Evolutionary conservation across 2,329 filamentous ascomycete species (phyloP).

Genomic region (Camptophora hylomeconis): DNA sequence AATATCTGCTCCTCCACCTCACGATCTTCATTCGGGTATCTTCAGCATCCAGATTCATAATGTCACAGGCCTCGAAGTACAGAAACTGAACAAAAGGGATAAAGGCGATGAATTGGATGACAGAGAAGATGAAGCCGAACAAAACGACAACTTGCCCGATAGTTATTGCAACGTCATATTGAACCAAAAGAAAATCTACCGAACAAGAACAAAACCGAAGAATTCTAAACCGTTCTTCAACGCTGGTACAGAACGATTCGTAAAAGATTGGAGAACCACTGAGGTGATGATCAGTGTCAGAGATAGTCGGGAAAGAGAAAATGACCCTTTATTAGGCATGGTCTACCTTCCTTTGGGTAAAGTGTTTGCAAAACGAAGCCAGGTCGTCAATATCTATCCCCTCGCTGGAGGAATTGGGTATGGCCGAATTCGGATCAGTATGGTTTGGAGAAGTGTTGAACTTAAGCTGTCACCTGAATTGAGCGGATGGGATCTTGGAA

Average conservation of each 20-base stretch:
- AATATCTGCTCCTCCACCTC: conserved; percentile 51
- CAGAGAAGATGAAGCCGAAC: conserved; percentile 36
- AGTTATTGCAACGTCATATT: conserved; percentile 61
- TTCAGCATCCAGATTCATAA: conserved; percentile 61
- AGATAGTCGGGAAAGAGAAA: conserved; percentile 55
- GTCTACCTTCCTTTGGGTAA: conserved; percentile 53
- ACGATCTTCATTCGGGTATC: conserved; percentile 51
- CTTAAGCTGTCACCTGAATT: conserved; percentile 46
- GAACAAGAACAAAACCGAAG: conserved; percentile 63
- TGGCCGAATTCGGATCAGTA: conserved; percentile 53
- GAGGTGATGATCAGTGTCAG: conserved; percentile 57
- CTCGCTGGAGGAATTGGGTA: conserved; percentile 61
- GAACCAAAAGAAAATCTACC: conserved; percentile 58
- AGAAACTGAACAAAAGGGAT: conserved; percentile 43
- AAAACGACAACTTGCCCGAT: conserved; percentile 51
- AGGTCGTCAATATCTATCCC: conserved; percentile 54
- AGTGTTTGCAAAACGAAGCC: conserved; percentile 49
- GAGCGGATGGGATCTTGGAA: conserved; percentile 60
- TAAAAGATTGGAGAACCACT: conserved; percentile 53
- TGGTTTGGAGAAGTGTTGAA: conserved; percentile 60
- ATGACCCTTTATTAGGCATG: conserved; percentile 56
- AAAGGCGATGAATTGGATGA: conserved; percentile 31
- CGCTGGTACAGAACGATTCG: conserved; percentile 59
- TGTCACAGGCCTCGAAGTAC: conserved; percentile 54
- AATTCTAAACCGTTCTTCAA: conserved; percentile 71